These are phyloP conservation scores for Mortierella sp. DNA, from an alignment of 371 early-diverging fungal genomes.

Conservation along the genomic window DNA sequence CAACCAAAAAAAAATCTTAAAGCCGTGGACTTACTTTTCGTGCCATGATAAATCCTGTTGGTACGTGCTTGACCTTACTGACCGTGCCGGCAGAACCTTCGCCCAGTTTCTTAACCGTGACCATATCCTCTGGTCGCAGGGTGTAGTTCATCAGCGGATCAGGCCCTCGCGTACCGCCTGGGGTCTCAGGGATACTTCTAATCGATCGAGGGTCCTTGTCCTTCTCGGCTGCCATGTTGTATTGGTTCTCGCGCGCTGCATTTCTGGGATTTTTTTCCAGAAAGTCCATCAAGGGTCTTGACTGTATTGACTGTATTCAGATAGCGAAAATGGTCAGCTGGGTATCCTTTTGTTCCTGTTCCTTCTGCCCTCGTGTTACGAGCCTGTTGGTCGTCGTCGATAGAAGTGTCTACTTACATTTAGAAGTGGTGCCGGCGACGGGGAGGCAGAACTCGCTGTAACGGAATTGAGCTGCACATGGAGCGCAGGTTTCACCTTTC, in stretches of 20 bases:
- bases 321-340: neutral
- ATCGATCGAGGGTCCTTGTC: slow-evolving; percentile 39
- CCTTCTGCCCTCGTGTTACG: neutral
- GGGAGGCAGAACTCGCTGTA: slow-evolving; percentile 15
- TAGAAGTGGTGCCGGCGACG: slow-evolving; percentile 30
- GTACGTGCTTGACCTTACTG: slow-evolving; percentile 81
- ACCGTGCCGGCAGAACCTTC: slow-evolving; percentile 96
- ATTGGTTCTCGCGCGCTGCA: slow-evolving; percentile 39
- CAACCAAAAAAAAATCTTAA: neutral
- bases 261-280: slow-evolving; percentile 42
- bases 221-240: slow-evolving; percentile 28
- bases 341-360: neutral
- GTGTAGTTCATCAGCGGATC: slow-evolving; percentile 44
- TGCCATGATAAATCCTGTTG: slow-evolving; percentile 89
- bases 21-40: slow-evolving; percentile 77
- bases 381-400: no score
- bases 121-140: slow-evolving; percentile 39
- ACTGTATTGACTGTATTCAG: slow-evolving; percentile 7
- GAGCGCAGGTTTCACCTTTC: slow-evolving; percentile 42
- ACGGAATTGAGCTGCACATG: slow-evolving; percentile 42
- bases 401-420: slow-evolving; percentile 37
- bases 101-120: slow-evolving; percentile 71
- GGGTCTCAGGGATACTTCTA: slow-evolving; percentile 41
- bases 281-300: slow-evolving; percentile 43
- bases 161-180: slow-evolving; percentile 32